Evolutionary conservation across 208 protist genomes (phyloP), one percentile per base, ranked within the genome.

Genomic region (Acanthamoeba culbertsoni): DNA sequence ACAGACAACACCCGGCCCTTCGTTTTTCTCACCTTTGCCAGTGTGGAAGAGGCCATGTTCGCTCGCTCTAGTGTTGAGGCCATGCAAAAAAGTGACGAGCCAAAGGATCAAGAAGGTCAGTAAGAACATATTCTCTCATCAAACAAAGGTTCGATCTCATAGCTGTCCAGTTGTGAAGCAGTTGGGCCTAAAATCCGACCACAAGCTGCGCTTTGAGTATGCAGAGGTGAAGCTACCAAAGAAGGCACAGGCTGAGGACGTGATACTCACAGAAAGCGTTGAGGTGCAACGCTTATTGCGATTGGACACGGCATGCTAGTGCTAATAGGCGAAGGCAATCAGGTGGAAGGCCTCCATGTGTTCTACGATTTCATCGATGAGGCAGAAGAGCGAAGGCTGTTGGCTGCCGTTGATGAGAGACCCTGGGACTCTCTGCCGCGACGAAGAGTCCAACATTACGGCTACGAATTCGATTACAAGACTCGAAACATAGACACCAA

Each of bases 381-480:
- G 53, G 45, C 28, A 3, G 79, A 88, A 28, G 79, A 88, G 37
- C n/a, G 18, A 31, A 40, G 33, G 31, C 79, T 88, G 53, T 31
- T 63, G 31, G 51, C 7, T 10, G 79, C 45, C 40, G 79, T 88
- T 26, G n/a, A 28, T 5, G 45, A 20, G 16, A 37, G 28, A 2
- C n/a, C 51, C 6, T 88, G 79, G 79, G 45, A 88, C 53, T 16
- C 40, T 10, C 53, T 88, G 79, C 79, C 79, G 7, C 79, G 79
- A 1, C 42, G 79, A 4, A 6, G 79, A 28, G 79, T 88, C 12
- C 79, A 88, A 46, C 79, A 88, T 23, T 88, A 35, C 28, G 79
- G 79, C n/a, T 88, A 88, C n/a, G 79, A 1, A 2, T 88, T 88
- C 31, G 79, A 88, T 46, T 88, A 88, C 45, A 88, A 88, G 79